Percentiles rank a stretch among this genome's conserved stretches.
Conservation (phyloP, 768 basidiomycete species). For the Pulveroboletus sp. region DNA sequence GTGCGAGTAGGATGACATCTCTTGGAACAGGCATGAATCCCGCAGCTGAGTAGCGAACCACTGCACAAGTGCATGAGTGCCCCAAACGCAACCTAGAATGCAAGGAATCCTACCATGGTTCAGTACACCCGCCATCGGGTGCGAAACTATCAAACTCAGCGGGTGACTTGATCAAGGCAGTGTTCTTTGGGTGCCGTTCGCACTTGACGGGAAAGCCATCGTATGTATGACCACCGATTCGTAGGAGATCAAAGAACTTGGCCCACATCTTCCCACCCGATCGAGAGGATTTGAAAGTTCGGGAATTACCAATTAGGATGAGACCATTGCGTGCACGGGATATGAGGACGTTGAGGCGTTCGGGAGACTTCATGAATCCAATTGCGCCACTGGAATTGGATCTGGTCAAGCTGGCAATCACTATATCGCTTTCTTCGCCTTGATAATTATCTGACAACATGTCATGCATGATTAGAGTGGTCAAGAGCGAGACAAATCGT, state of each 20-base stretch:
- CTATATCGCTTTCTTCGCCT: conserved; percentile 69
- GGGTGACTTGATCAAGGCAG: conserved; percentile 28
- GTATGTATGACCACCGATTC: conserved; percentile 42
- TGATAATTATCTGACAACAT: conserved; percentile 61
- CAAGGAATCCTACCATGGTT: conserved; percentile 47
- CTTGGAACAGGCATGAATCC: conserved; percentile 49
- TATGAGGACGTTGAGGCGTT: conserved; percentile 66
- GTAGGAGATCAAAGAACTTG: conserved; percentile 43
- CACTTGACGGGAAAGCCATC: conserved; percentile 58
- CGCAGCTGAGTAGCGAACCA: conserved; percentile 44
- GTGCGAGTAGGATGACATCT: conserved; percentile 54
- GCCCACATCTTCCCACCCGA: conserved; percentile 52
- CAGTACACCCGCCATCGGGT: conserved; percentile 61
- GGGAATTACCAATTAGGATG: conserved; percentile 60
- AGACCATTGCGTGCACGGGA: conserved; percentile 63
- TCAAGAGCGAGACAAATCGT: not conserved
- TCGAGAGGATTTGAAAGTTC: conserved; percentile 51
- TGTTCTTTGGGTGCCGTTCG: conserved; percentile 46
- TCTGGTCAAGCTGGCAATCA: conserved; percentile 55
- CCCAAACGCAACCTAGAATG: not conserved
- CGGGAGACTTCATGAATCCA: conserved; percentile 67
- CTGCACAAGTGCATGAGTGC: conserved; percentile 28
- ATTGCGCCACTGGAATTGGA: conserved; percentile 55
- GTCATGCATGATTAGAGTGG: not conserved
- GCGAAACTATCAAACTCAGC: conserved; percentile 30